These are phyloP conservation scores for Haberlea rhodopensis DNA, from an alignment of 257 asterid genomes.

Conservation along the genomic window DNA sequence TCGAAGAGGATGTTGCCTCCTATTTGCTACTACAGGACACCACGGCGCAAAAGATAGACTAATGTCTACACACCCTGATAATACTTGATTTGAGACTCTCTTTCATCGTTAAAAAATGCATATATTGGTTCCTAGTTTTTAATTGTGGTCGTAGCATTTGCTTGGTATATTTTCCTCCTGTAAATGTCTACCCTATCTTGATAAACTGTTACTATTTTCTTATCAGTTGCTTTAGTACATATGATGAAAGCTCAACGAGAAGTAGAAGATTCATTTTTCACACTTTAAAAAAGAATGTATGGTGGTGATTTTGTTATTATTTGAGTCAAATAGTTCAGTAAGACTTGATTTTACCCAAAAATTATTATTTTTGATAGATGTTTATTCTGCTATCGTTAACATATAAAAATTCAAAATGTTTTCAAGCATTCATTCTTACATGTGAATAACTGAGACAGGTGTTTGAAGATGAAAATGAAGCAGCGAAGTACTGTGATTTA, in stretches of 20 bases:
- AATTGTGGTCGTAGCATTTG: not conserved
- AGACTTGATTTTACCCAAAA: not conserved
- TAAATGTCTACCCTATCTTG: not conserved
- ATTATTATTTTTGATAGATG: too few relatives aligned
- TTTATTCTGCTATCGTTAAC: too few relatives aligned
- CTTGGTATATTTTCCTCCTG: not conserved
- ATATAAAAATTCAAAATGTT: not conserved
- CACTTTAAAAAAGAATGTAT: not conserved
- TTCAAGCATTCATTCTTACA: not conserved
- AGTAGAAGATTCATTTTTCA: not conserved
- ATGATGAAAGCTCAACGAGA: not conserved
- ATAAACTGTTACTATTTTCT: not conserved
- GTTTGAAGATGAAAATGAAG: conserved; percentile 89
- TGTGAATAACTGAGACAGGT: conserved; percentile 45
- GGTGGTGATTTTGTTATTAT: not conserved
- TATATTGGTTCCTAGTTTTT: not conserved
- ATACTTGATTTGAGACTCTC: not conserved
- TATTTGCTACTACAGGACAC: too few relatives aligned
- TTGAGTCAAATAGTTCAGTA: not conserved
- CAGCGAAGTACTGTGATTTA: conserved; percentile 82
- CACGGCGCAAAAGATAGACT: too few relatives aligned
- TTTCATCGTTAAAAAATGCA: not conserved
- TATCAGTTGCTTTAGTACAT: not conserved
- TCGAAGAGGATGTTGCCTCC: too few relatives aligned
- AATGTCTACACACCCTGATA: too few relatives aligned